Evolutionary conservation across 2,329 filamentous ascomycete genomes (phyloP).

Genomic region (Massarina eburnea): DNA sequence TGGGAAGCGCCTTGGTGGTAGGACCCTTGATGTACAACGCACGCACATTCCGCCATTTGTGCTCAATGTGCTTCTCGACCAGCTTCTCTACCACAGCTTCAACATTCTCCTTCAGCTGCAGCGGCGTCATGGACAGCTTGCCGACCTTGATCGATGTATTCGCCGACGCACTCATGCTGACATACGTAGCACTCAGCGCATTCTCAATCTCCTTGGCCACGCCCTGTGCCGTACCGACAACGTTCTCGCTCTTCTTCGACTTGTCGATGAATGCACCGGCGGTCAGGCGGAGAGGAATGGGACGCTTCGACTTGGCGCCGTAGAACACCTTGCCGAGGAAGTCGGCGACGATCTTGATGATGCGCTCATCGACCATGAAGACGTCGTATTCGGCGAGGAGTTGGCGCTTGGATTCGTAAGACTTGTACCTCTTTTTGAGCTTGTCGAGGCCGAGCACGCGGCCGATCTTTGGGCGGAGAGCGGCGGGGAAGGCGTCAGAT

Average conservation of each 20-base stretch:
- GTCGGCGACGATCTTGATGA: constrained; percentile 71
- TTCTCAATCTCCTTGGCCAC: constrained; percentile 81
- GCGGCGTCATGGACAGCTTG: constrained; percentile 69
- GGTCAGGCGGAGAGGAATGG: constrained; percentile 77
- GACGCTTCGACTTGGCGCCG: constrained; percentile 78
- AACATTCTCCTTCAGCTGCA: constrained; percentile 80
- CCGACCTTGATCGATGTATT: constrained; percentile 82
- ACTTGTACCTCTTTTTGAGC: constrained; percentile 84
- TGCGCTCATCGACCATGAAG: constrained; percentile 89
- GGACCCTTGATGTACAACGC: constrained; percentile 88
- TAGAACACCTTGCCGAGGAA: constrained; percentile 92
- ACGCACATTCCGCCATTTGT: constrained; percentile 85
- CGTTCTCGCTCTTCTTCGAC: constrained; percentile 39
- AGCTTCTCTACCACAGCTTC: constrained; percentile 64
- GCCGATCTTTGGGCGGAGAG: constrained; percentile 51
- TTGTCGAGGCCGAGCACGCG: constrained; percentile 79
- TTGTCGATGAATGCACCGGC: constrained; percentile 64
- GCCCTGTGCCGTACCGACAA: constrained; percentile 61
- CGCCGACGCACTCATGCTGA: constrained; percentile 75
- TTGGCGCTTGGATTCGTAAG: constrained; percentile 79
- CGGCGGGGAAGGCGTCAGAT: constrained; percentile 60
- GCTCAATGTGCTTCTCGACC: constrained; percentile 77
- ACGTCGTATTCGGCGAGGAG: constrained; percentile 85
- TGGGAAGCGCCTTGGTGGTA: constrained; percentile 83
- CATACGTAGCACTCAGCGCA: constrained; percentile 73